Conservation (phyloP, 306 rosid species). For the Gillenia trifoliata region DNA sequence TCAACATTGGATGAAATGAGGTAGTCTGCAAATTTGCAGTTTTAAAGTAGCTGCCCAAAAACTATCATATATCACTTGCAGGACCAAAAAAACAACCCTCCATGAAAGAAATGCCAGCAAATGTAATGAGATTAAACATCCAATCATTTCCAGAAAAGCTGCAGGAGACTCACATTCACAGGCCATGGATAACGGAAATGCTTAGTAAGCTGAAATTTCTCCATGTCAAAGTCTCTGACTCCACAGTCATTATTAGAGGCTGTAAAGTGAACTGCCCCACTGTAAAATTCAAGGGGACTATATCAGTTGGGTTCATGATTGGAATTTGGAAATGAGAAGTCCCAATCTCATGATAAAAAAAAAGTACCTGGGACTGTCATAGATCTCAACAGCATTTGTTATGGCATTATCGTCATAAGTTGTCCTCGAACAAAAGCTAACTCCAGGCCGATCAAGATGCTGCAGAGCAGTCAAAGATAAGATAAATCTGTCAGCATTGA, state of each 20-base stretch:
- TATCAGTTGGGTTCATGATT: not conserved
- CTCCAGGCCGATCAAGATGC: conserved; percentile 80
- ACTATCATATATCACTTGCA: not conserved
- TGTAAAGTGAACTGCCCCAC: conserved; percentile 88
- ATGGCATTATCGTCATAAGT: conserved; percentile 83
- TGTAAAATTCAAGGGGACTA: conserved; percentile 15
- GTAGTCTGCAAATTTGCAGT: not conserved
- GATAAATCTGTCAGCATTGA: not conserved
- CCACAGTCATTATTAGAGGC: conserved; percentile 84
- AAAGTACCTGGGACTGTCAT: conserved; percentile 53
- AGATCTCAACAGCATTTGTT: conserved; percentile 83
- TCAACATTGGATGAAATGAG: not conserved
- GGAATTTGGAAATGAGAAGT: not conserved
- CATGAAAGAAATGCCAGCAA: not conserved
- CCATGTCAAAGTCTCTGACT: conserved; percentile 82
- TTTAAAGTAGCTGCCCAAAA: not conserved
- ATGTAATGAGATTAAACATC: not conserved
- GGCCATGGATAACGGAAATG: conserved; percentile 82
- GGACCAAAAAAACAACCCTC: not conserved
- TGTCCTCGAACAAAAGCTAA: conserved; percentile 80
- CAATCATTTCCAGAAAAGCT: not conserved
- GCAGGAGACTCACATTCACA: conserved; percentile 56
- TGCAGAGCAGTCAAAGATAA: conserved; percentile 29
- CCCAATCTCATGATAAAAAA: not conserved
- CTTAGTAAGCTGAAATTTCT: conserved; percentile 76